A percentile compares a stretch with the other conserved stretches of the same genome.
These are phyloP conservation scores for Penicillium occitanis DNA, from an alignment of 2,329 filamentous ascomycete genomes.

Conservation along the genomic window DNA sequence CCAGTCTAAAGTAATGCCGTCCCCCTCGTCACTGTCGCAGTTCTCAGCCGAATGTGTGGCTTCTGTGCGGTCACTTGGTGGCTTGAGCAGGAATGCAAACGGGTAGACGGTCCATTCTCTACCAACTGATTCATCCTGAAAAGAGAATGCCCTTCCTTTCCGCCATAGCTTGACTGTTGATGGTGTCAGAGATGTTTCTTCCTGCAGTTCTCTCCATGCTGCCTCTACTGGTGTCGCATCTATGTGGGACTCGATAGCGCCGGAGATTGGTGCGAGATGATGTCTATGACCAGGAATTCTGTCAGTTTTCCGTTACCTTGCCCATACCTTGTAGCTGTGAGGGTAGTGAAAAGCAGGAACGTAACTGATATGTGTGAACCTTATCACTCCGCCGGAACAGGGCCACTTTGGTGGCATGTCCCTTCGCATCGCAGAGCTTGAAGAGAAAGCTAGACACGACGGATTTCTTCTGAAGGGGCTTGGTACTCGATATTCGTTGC, in stretches of 20 bases:
- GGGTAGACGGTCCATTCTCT: constrained; percentile 64
- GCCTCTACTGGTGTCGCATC: constrained; percentile 57
- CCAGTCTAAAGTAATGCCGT: constrained; percentile 58
- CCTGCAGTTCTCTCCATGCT: constrained; percentile 62
- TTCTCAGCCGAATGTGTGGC: constrained; percentile 26
- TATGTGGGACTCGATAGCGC: constrained; percentile 53
- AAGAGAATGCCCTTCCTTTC: constrained; percentile 59
- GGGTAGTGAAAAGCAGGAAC: constrained; percentile 24
- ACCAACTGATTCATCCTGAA: constrained; percentile 54
- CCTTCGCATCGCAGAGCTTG: constrained; percentile 25
- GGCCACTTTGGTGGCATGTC: constrained; percentile 50
- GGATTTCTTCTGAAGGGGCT: constrained; percentile 29
- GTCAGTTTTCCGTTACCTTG: constrained; percentile 1
- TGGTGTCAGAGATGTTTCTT: constrained; percentile 60
- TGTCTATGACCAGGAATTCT: constrained; percentile 43
- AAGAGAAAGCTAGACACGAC: constrained; percentile 51
- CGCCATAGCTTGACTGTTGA: constrained; percentile 53
- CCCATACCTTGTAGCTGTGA: neutral
- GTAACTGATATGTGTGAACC: constrained; percentile 60
- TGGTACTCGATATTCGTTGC: neutral
- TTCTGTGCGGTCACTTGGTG: constrained; percentile 19
- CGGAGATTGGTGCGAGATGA: constrained; percentile 61
- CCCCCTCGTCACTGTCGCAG: constrained; percentile 40
- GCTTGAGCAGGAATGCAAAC: constrained; percentile 55
- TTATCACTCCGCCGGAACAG: constrained; percentile 62